These are phyloP conservation scores for Trametes cubensis DNA, from an alignment of 768 basidiomycete genomes.

Conservation along the genomic window DNA sequence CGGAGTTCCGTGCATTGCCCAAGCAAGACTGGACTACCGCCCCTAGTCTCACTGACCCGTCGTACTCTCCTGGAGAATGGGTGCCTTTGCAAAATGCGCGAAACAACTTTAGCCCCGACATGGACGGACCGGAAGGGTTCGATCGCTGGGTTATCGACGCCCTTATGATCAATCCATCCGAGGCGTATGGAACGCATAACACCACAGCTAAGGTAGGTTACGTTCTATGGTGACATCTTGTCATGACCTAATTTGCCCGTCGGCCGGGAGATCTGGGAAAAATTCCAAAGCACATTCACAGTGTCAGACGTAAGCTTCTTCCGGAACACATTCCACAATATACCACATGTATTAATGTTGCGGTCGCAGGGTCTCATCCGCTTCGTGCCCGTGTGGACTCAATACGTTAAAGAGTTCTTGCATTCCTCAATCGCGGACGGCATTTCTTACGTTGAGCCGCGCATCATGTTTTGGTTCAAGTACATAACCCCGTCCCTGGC, in stretches of 20 bases:
- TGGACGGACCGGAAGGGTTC: constrained; percentile 68
- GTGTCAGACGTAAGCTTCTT: constrained; percentile 47
- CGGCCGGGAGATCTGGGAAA: constrained; percentile 67
- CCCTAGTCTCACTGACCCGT: constrained; percentile 42
- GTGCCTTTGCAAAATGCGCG: constrained; percentile 58
- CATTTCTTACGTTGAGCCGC: constrained; percentile 68
- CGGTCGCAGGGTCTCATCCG: constrained; percentile 39
- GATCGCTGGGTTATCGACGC: constrained; percentile 64
- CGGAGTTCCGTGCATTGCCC: constrained; percentile 57
- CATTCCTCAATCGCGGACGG: constrained; percentile 67
- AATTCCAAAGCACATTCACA: constrained; percentile 59
- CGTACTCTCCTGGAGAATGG: constrained; percentile 54
- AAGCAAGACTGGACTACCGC: constrained; percentile 27
- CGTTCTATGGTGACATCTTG: not conserved
- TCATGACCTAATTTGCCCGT: not conserved
- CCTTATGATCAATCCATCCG: constrained; percentile 68
- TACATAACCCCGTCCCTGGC: constrained; percentile 28
- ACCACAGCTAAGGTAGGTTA: constrained; percentile 63
- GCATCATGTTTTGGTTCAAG: constrained; percentile 66
- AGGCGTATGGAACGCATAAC: constrained; percentile 75
- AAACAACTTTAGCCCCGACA: constrained; percentile 47
- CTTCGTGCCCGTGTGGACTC: constrained; percentile 59
- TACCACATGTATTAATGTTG: not conserved
- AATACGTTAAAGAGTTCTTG: constrained; percentile 67
- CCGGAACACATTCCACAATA: not conserved